phyloP scores from a whole-genome alignment of 129 eudicot species.

The Saussurea involucrata region DNA sequence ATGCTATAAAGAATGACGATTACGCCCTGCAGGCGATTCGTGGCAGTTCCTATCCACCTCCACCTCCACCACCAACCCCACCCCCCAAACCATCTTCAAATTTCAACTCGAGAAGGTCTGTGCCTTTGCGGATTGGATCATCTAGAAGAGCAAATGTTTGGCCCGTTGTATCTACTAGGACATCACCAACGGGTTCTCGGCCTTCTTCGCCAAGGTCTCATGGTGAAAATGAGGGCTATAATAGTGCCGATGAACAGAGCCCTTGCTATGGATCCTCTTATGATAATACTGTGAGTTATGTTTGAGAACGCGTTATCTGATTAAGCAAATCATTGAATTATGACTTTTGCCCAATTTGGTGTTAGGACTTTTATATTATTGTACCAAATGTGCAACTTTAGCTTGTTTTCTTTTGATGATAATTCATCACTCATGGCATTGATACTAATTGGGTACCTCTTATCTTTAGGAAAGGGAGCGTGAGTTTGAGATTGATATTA shows the following conservation, averaged over 20 bases:
- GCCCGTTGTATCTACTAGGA: conserved; percentile 54
- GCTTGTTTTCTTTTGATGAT: no score
- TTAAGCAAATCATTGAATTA: background rate
- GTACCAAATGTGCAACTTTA: background rate
- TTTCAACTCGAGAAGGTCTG: conserved; percentile 34
- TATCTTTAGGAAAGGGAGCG: conserved; percentile 71
- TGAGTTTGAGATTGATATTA: conserved; percentile 69
- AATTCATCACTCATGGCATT: no score
- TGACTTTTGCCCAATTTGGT: background rate
- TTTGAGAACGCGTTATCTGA: no score
- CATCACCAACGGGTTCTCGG: conserved; percentile 65
- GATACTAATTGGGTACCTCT: conserved; percentile 2
- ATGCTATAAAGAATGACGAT: conserved; percentile 12
- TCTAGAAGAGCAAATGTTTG: conserved; percentile 49
- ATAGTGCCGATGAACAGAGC: conserved; percentile 80
- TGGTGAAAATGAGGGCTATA: conserved; percentile 74
- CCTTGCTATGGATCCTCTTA: conserved; percentile 52
- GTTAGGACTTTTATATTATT: background rate
- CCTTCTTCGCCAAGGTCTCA: conserved; percentile 78
- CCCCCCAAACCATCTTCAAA: conserved; percentile 55
- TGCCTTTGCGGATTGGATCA: conserved; percentile 33
- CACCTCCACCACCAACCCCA: conserved; percentile 81
- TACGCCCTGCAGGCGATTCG: conserved; percentile 27
- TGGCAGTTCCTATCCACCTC: conserved; percentile 60
- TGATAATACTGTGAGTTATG: conserved; percentile 56